A percentile compares a stretch with the other conserved stretches of the same genome.
These are phyloP conservation scores for Byssothecium circinans DNA, from an alignment of 2,329 filamentous ascomycete genomes.

Conservation along the genomic window DNA sequence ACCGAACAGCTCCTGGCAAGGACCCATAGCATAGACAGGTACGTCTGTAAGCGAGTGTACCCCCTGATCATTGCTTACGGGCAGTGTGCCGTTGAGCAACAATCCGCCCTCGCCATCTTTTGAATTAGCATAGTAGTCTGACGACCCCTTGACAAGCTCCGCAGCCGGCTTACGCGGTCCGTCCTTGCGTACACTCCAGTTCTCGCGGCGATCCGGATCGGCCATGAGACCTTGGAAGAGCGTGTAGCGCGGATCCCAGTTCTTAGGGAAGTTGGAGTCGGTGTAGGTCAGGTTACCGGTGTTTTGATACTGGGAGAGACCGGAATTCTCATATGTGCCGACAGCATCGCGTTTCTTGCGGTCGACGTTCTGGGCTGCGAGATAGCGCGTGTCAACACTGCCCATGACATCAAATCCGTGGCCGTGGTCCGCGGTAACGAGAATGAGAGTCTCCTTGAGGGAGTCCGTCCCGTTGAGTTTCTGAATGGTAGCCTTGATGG, in stretches of 20 bases:
- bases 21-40: conserved; percentile 72
- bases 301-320: conserved; percentile 73
- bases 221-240: conserved; percentile 73
- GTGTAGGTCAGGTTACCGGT: conserved; percentile 64
- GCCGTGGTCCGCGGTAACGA: conserved; percentile 86
- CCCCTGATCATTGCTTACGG: conserved; percentile 62
- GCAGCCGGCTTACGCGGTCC: conserved; percentile 65
- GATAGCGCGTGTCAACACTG: conserved; percentile 76
- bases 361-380: conserved; percentile 64
- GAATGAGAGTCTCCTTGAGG: conserved; percentile 73
- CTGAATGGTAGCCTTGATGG: conserved; percentile 71
- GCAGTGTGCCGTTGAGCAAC: conserved; percentile 74
- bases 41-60: conserved; percentile 46
- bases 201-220: conserved; percentile 74
- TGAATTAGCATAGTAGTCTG: conserved; percentile 68
- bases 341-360: conserved; percentile 75
- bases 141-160: conserved; percentile 53
- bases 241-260: conserved; percentile 84
- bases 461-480: conserved; percentile 67
- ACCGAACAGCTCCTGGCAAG: conserved; percentile 75
- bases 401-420: conserved; percentile 89
- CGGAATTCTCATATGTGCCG: conserved; percentile 72
- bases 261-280: conserved; percentile 76
- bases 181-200: conserved; percentile 70
- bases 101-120: conserved; percentile 68